Conservation (phyloP, 1,284 basidiomycete species). For the Golubevia pallescens region DNA sequence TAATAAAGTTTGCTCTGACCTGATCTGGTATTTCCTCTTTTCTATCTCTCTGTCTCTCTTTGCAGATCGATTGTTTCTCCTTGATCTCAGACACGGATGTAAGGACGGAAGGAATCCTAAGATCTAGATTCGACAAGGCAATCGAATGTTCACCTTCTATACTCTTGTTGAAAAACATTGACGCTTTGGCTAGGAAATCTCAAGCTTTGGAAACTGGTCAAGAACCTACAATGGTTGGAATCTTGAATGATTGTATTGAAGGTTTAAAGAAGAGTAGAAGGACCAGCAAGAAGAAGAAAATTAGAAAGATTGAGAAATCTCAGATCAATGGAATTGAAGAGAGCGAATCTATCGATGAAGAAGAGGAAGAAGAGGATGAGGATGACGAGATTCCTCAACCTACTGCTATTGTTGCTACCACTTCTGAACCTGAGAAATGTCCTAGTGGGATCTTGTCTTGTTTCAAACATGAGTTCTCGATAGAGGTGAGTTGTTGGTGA, state of each 20-base stretch:
- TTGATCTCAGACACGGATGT: conserved; percentile 79
- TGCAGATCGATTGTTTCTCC: conserved; percentile 83
- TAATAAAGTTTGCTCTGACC: not conserved
- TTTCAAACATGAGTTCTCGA: conserved; percentile 85
- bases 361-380: not conserved
- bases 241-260: conserved; percentile 45
- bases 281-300: not conserved
- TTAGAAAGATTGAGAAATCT: not conserved
- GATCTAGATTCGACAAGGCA: conserved; percentile 80
- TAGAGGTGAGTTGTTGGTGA: conserved; percentile 77
- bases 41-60: not conserved
- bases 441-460: conserved; percentile 74
- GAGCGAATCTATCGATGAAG: no score
- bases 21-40: not conserved
- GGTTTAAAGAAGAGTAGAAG: conserved; percentile 18
- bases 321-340: not conserved
- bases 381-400: conserved; percentile 14
- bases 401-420: conserved; percentile 72
- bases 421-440: conserved; percentile 74
- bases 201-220: conserved; percentile 74
- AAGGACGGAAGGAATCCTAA: conserved; percentile 79
- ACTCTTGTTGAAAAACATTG: conserved; percentile 80
- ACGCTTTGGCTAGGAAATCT: conserved; percentile 78
- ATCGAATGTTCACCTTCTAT: conserved; percentile 82
- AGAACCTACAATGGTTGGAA: conserved; percentile 48